Evolutionary conservation across 495 filamentous ascomycete genomes (phyloP).

Genomic region (Talaromyces adpressus): DNA sequence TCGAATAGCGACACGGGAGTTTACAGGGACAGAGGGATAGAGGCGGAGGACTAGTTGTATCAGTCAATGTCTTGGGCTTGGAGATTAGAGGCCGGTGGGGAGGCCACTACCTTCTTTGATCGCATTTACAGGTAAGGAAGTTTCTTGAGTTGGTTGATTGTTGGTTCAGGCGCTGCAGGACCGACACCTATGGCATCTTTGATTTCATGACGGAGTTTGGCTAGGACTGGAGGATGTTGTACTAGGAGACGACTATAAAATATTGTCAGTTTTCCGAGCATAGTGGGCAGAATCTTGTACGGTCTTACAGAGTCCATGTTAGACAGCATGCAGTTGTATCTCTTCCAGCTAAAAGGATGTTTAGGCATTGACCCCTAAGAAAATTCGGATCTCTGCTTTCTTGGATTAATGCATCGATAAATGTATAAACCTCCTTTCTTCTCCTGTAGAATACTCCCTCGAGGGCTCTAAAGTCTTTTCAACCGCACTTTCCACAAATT

Average conservation of each 20-base stretch:
- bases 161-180: neutral
- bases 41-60: neutral
- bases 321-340: neutral
- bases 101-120: neutral
- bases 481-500: neutral
- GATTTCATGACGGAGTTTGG: neutral
- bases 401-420: neutral
- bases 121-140: neutral
- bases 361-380: neutral
- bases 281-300: neutral
- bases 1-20: neutral
- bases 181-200: neutral
- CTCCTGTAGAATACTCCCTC: neutral
- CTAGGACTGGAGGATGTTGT: neutral
- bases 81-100: neutral
- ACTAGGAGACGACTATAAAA: neutral
- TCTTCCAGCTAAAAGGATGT: neutral
- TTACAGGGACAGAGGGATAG: neutral
- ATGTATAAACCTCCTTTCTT: neutral
- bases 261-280: neutral
- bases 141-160: neutral
- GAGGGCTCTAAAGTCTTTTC: neutral
- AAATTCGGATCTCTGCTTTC: neutral
- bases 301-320: neutral
- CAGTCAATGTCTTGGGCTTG: neutral